These are phyloP conservation scores for Chenopodium suecicum DNA, from an alignment of 148 eudicot genomes.

Conservation along the genomic window DNA sequence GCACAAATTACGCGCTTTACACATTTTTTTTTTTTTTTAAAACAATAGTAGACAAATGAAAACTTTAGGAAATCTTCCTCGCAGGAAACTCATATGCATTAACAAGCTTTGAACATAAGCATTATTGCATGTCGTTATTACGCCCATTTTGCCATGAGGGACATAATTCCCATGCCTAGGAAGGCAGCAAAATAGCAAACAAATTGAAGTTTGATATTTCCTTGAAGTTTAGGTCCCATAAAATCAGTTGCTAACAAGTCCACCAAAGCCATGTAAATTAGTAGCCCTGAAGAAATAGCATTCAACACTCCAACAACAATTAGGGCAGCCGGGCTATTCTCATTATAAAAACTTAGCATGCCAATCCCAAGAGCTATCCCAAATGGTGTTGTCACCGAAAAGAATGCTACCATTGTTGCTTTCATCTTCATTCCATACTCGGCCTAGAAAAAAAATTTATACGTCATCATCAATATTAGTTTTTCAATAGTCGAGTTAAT, in stretches of 20 bases:
- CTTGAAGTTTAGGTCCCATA: slow-evolving; percentile 48
- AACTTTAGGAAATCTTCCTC: too few species aligned
- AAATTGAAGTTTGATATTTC: slow-evolving; percentile 46
- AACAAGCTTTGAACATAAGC: too few species aligned
- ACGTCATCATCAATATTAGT: background rate
- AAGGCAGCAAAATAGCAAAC: slow-evolving; percentile 38
- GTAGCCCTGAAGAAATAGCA: slow-evolving; percentile 51
- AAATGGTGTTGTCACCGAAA: slow-evolving; percentile 51
- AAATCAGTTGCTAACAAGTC: slow-evolving; percentile 55
- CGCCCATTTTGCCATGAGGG: slow-evolving; percentile 66
- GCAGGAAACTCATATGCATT: too few species aligned
- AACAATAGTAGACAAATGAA: too few species aligned
- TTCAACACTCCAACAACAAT: slow-evolving; percentile 53
- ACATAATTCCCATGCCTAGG: slow-evolving; percentile 52
- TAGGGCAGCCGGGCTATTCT: slow-evolving; percentile 51
- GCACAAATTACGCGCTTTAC: too few species aligned
- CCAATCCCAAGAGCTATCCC: slow-evolving; percentile 55
- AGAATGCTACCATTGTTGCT: slow-evolving; percentile 49
- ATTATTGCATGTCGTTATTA: slow-evolving; percentile 5
- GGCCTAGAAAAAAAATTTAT: slow-evolving; percentile 27
- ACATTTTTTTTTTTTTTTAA: too few species aligned
- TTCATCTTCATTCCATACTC: slow-evolving; percentile 44
- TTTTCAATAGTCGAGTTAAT: background rate
- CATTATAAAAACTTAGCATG: slow-evolving; percentile 37
- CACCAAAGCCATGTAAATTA: slow-evolving; percentile 64